Evolutionary conservation across 805 yeast genomes (phyloP), one percentile per base, ranked within the genome.

Genomic region (Starmerella sp.): DNA sequence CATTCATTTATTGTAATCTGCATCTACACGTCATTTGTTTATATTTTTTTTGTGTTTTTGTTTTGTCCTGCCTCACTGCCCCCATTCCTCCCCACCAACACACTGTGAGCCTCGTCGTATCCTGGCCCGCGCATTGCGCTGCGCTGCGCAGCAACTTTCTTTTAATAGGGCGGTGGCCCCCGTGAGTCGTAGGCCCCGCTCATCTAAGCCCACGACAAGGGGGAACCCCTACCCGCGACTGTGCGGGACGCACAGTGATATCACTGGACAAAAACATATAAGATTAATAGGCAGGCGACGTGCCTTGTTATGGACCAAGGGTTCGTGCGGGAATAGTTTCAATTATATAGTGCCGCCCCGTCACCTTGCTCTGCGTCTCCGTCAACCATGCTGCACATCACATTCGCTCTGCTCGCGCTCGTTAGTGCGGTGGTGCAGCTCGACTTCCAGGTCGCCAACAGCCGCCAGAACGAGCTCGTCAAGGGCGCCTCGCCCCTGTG

Each of bases 391-490:
- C 49, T 32, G 49, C 39, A 15, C 29, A 32, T 28, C n/a, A 32
- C 47, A 15, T 43, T 57, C 28, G 38, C 53, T 5, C 37, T 54
- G 4, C 51, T 54, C 10, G 37, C 57, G n/a, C 48, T 52, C 11
- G 60, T 51, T 4, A 36, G 44, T 28, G 60, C 60, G 14, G 45
- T 31, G 9, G 56, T 55, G 28, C 53, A 55, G 38, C 30, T 47
- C 34, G 55, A 57, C 42, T 57, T 57, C 54, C 30, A 42, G 5
- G 38, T 55, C 9, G 29, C 49, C 22, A 55, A 55, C 53, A 52
- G 53, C 41, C 50, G 43, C 41, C 28, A 42, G 5, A 15, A n/a
- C 8, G 32, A 35, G 43, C 43, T 39, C 43, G 29, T 22, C 43
- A 39, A 39, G 5, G 29, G 29, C 29, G 43, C 29, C 2, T 39